phyloP scores from a whole-genome alignment of 2,329 filamentous ascomycete species.

The Epichloe festucae region DNA sequence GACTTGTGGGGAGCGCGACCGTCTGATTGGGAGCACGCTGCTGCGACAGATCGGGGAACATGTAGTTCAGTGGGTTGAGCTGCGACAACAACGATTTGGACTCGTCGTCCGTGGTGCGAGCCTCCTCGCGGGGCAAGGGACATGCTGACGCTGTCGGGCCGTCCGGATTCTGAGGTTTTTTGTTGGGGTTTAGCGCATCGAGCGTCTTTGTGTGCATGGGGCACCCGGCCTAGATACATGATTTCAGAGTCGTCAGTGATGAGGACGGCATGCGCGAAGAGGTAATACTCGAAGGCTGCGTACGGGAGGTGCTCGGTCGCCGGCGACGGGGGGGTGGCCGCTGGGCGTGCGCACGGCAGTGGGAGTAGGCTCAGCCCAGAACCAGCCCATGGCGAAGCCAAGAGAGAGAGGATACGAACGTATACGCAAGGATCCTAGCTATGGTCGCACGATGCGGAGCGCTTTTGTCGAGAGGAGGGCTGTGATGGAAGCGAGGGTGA shows the following conservation, averaged over 20 bases:
- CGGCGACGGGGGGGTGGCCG: slow-evolving; percentile 18
- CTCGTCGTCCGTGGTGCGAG: slow-evolving; percentile 17
- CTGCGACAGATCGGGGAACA: slow-evolving; percentile 82
- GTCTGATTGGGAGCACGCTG: slow-evolving; percentile 61
- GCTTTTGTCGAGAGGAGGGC: background rate
- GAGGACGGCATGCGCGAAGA: background rate
- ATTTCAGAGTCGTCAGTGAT: background rate
- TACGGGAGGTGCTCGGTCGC: slow-evolving; percentile 22
- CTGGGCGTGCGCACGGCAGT: slow-evolving; percentile 20
- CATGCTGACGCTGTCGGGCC: slow-evolving; percentile 24
- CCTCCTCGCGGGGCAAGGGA: slow-evolving; percentile 32
- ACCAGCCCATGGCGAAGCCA: slow-evolving; percentile 42
- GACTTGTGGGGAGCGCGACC: slow-evolving; percentile 59
- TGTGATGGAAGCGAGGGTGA: background rate
- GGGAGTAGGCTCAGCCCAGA: slow-evolving; percentile 42
- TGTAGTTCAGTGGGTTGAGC: slow-evolving; percentile 74
- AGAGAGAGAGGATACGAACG: too few relatives aligned
- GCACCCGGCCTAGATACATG: slow-evolving; percentile 31
- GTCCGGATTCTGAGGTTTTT: slow-evolving; percentile 11
- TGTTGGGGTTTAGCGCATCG: slow-evolving; percentile 29
- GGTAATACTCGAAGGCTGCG: slow-evolving; percentile 1
- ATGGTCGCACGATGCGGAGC: background rate
- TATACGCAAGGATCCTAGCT: background rate
- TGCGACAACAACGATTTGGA: slow-evolving; percentile 38
- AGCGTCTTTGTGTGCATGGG: slow-evolving; percentile 45